Conservation (phyloP, 805 yeast genomes). For the Yamadazyma sp. region DNA sequence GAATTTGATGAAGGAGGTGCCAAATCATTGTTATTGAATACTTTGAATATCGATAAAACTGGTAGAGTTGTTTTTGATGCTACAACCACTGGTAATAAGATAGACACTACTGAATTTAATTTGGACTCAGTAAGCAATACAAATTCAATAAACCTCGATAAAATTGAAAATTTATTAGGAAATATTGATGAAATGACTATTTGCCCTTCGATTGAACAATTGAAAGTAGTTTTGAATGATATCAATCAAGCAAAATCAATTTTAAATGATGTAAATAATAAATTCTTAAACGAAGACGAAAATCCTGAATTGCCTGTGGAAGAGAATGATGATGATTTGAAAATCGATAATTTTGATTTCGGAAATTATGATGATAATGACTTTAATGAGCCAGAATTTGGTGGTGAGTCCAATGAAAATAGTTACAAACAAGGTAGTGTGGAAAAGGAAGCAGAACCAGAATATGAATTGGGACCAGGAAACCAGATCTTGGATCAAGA, state of each 20-base stretch:
- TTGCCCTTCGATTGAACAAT: constrained; percentile 69
- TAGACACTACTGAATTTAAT: constrained; percentile 15
- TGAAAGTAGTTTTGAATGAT: constrained; percentile 55
- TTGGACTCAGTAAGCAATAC: constrained; percentile 8
- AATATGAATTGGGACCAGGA: constrained; percentile 14
- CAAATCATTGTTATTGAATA: constrained; percentile 61
- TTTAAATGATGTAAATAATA: constrained; percentile 38
- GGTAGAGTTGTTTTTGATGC: constrained; percentile 70
- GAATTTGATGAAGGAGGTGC: constrained; percentile 86
- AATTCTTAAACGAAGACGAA: constrained; percentile 15
- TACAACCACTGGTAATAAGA: constrained; percentile 26
- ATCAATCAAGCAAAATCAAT: constrained; percentile 44
- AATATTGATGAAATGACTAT: constrained; percentile 35
- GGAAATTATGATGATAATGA: constrained; percentile 16
- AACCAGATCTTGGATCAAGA: constrained; percentile 50
- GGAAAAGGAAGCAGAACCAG: constrained; percentile 6
- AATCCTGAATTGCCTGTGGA: constrained; percentile 9
- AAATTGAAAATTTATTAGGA: constrained; percentile 18
- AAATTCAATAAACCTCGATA: constrained; percentile 19
- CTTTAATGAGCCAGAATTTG: constrained; percentile 14
- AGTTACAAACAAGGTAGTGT: constrained; percentile 10
- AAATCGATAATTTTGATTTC: constrained; percentile 12
- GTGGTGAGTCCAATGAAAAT: constrained; percentile 7
- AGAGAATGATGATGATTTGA: constrained; percentile 6
- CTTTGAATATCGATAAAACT: constrained; percentile 50